phyloP scores from a whole-genome alignment of 306 rosid species.

The Trichosanthes truncata region DNA sequence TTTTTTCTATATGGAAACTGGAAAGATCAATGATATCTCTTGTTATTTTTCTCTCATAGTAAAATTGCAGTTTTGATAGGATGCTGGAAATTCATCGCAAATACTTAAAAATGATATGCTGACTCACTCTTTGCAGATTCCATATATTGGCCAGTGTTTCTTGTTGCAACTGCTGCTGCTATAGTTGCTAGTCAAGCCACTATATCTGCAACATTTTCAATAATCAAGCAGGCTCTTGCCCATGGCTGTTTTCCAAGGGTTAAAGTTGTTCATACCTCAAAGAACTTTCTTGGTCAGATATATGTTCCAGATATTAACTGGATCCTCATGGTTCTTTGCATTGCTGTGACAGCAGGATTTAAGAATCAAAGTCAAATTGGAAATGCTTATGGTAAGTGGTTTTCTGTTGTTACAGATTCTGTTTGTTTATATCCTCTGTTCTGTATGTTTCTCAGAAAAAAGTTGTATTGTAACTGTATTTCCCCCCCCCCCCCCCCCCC shows the following conservation, averaged over 20 bases:
- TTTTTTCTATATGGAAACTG: not conserved
- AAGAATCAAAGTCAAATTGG: slow-evolving; percentile 84
- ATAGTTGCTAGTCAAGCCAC: slow-evolving; percentile 94
- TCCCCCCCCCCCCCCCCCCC: not conserved
- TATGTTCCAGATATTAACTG: slow-evolving; percentile 89
- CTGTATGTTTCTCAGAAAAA: not conserved
- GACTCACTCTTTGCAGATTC: slow-evolving; percentile 27
- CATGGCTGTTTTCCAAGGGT: slow-evolving; percentile 96
- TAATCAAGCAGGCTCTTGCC: slow-evolving; percentile 92
- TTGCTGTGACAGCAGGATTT: slow-evolving; percentile 88
- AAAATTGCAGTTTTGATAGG: not conserved
- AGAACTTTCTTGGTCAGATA: slow-evolving; percentile 65
- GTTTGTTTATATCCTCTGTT: not conserved
- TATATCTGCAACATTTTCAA: slow-evolving; percentile 78
- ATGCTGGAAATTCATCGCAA: not conserved
- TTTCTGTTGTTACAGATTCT: not conserved
- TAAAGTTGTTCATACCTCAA: slow-evolving; percentile 84
- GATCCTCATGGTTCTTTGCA: slow-evolving; percentile 93
- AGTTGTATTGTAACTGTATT: not conserved
- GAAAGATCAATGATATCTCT: not conserved
- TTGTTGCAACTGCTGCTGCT: slow-evolving; percentile 89
- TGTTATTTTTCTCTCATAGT: not conserved
- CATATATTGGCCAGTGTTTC: slow-evolving; percentile 87
- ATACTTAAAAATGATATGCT: not conserved
- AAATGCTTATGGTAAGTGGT: slow-evolving; percentile 74